Conservation (phyloP, 169 alveolate species). For the Eimeria necatrix region DNA sequence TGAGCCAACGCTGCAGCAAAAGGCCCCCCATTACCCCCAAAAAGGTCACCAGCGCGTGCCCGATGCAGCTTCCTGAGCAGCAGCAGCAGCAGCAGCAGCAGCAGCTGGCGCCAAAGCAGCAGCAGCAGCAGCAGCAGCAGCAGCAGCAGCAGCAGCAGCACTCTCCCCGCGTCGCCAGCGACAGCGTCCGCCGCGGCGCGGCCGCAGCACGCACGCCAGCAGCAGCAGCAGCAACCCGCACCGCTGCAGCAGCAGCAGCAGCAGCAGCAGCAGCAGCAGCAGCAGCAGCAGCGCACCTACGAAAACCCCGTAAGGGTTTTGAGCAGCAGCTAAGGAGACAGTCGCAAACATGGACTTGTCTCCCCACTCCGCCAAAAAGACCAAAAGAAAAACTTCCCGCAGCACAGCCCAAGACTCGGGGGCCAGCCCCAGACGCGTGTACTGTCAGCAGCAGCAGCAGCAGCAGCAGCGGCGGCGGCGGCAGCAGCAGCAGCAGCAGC, state of each 20-base stretch:
- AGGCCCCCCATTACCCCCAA: slow-evolving; percentile 46
- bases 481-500: slow-evolving; percentile 4
- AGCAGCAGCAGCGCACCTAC: slow-evolving; percentile 15
- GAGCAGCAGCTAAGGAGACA: slow-evolving; percentile 75
- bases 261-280: not conserved
- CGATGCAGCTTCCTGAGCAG: slow-evolving; percentile 73
- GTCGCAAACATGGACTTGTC: slow-evolving; percentile 80
- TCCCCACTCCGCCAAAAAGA: slow-evolving; percentile 79
- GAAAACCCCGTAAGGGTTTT: slow-evolving; percentile 79
- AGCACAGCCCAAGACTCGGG: slow-evolving; percentile 17
- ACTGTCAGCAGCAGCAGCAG: slow-evolving; percentile 46
- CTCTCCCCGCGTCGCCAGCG: slow-evolving; percentile 23
- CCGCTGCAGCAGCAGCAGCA: slow-evolving; percentile 18
- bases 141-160: not conserved
- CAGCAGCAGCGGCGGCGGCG: not conserved
- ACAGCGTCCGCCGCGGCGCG: too few species aligned
- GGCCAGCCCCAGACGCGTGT: slow-evolving; percentile 49
- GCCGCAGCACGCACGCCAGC: not conserved
- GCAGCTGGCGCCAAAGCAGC: not conserved
- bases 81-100: slow-evolving; percentile 29
- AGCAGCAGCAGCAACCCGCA: not conserved
- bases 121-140: not conserved
- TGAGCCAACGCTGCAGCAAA: slow-evolving; percentile 64
- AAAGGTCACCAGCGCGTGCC: slow-evolving; percentile 61
- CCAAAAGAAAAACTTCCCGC: slow-evolving; percentile 54